phyloP scores from a whole-genome alignment of 306 rosid species.

The Carpinus fangiana region DNA sequence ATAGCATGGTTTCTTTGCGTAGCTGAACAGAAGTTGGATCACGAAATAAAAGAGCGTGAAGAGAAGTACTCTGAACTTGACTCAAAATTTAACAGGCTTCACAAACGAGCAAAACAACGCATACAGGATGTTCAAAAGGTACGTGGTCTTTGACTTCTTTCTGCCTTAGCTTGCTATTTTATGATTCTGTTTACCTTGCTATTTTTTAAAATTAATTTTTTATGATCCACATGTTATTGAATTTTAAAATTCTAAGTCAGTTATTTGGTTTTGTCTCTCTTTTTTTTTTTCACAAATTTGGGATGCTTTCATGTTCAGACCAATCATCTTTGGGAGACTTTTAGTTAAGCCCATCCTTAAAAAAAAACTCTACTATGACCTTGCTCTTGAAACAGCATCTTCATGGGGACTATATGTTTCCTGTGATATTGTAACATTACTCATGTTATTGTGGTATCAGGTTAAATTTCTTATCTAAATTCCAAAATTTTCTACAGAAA shows the following conservation, averaged over 20 bases:
- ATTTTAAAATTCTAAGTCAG: not conserved
- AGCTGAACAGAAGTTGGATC: conserved; percentile 78
- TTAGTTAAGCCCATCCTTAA: conserved; percentile 8
- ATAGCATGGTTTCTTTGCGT: conserved; percentile 34
- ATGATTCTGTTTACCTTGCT: conserved; percentile 19
- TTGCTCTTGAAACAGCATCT: conserved; percentile 4
- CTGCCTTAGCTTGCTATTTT: conserved; percentile 6
- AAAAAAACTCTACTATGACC: conserved; percentile 23
- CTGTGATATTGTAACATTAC: not conserved
- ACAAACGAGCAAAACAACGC: conserved; percentile 96
- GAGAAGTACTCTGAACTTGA: conserved; percentile 95
- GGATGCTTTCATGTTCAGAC: conserved; percentile 3
- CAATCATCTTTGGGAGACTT: conserved; percentile 10
- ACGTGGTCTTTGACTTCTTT: conserved; percentile 23
- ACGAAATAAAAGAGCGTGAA: conserved; percentile 84
- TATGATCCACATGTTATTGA: conserved; percentile 14
- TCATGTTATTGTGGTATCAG: not conserved
- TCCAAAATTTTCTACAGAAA: not conserved
- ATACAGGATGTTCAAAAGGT: conserved; percentile 98
- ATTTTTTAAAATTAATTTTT: conserved; percentile 18
- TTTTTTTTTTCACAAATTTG: not conserved
- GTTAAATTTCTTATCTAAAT: not conserved
- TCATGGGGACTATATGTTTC: not conserved
- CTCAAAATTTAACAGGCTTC: conserved; percentile 84
- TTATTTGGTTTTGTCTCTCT: not conserved